These are phyloP conservation scores for Scopulariopsis brevicaulis DNA, from an alignment of 2,329 filamentous ascomycete genomes.

Conservation along the genomic window DNA sequence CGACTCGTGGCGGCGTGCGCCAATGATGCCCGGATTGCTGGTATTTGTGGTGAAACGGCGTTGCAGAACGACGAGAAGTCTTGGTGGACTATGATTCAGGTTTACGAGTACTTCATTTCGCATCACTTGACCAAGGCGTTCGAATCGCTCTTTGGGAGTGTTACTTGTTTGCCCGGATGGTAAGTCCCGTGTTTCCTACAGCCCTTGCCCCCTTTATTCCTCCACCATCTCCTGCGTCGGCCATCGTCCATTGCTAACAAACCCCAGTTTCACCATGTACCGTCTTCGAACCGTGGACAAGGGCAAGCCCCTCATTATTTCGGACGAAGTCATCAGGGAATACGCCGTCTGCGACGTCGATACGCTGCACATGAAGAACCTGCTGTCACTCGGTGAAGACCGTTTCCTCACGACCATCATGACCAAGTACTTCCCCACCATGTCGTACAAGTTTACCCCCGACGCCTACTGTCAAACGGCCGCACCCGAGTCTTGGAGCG, in stretches of 20 bases:
- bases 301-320: constrained; percentile 87
- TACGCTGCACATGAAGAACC: constrained; percentile 93
- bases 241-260: background rate
- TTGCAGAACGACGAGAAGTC: constrained; percentile 89
- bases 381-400: constrained; percentile 90
- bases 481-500: constrained; percentile 86
- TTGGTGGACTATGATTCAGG: constrained; percentile 99
- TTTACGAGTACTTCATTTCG: constrained; percentile 99
- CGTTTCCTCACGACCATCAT: constrained; percentile 94
- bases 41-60: constrained; percentile 94
- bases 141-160: constrained; percentile 92
- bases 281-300: constrained; percentile 88
- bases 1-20: constrained; percentile 84
- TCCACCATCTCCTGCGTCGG: constrained; percentile 2
- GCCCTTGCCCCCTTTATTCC: background rate
- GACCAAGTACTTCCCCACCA: constrained; percentile 92
- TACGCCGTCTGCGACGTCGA: constrained; percentile 86
- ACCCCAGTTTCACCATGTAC: constrained; percentile 91
- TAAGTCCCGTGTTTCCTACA: constrained; percentile 37
- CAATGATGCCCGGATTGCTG: constrained; percentile 90
- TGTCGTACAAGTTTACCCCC: constrained; percentile 93
- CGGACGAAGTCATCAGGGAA: constrained; percentile 75
- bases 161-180: constrained; percentile 98
- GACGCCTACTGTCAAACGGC: constrained; percentile 91
- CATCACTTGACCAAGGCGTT: constrained; percentile 96